These are phyloP conservation scores for Akebia trifoliata DNA, from an alignment of 164 flowering plant species.

Conservation along the genomic window DNA sequence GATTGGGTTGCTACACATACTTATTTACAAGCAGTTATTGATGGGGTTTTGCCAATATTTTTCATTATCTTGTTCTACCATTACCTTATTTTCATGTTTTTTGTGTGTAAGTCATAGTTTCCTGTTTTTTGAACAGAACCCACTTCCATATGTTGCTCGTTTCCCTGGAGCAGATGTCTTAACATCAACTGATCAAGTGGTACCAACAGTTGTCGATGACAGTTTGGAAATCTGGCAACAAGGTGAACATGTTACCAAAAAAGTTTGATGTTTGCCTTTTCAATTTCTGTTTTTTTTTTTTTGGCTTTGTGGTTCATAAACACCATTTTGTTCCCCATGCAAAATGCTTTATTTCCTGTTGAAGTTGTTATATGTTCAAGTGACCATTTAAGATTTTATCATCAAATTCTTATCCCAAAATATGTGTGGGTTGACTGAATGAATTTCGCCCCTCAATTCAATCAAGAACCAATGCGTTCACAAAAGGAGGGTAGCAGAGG, in stretches of 20 bases:
- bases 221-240: slow-evolving; percentile 76
- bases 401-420: too few relatives aligned
- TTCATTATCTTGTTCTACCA: slow-evolving; percentile 3
- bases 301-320: not conserved
- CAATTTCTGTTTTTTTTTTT: not conserved
- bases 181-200: slow-evolving; percentile 91
- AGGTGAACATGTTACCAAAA: slow-evolving; percentile 42
- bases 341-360: not conserved
- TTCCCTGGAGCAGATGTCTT: slow-evolving; percentile 90
- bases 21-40: not conserved
- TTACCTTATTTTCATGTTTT: not conserved
- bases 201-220: slow-evolving; percentile 92
- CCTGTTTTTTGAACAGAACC: slow-evolving; percentile 54
- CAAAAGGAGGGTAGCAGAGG: too few relatives aligned
- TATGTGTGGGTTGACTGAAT: too few relatives aligned
- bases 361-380: too few relatives aligned
- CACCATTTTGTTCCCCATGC: not conserved
- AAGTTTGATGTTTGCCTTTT: not conserved
- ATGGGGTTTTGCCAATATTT: not conserved
- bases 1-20: not conserved
- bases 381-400: too few relatives aligned
- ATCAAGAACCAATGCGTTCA: too few relatives aligned
- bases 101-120: slow-evolving; percentile 3
- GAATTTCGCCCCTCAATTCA: too few relatives aligned
- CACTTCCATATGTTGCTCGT: slow-evolving; percentile 90